Conservation (phyloP, 495 filamentous ascomycete genomes). For the Cenococcum geophilum region DNA sequence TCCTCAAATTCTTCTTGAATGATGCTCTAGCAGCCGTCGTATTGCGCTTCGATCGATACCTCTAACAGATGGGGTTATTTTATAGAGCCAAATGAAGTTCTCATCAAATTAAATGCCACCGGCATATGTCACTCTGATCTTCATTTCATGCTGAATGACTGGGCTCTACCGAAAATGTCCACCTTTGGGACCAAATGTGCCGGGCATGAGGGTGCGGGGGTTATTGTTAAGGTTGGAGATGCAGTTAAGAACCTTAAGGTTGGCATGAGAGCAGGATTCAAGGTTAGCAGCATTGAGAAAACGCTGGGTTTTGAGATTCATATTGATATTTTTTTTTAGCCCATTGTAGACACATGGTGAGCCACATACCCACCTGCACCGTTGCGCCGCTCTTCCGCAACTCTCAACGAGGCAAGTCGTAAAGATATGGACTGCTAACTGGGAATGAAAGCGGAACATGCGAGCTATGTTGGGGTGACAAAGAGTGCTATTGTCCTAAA, state of each 20-base stretch:
- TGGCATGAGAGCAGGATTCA: conserved; percentile 56
- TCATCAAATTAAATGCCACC: conserved; percentile 40
- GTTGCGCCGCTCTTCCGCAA: background rate
- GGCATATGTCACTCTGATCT: conserved; percentile 41
- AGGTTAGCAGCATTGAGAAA: background rate
- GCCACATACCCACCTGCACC: too few relatives aligned
- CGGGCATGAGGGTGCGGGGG: conserved; percentile 53
- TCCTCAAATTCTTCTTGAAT: background rate
- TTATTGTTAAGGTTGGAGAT: conserved; percentile 49
- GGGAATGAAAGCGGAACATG: conserved; percentile 42
- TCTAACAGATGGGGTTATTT: background rate
- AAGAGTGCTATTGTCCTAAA: conserved; percentile 38
- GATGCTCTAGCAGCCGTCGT: background rate
- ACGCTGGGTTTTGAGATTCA: background rate
- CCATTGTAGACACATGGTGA: conserved; percentile 46
- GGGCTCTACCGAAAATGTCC: conserved; percentile 46
- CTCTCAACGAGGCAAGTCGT: background rate
- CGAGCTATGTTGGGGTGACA: conserved; percentile 41
- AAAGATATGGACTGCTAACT: background rate
- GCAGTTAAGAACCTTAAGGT: conserved; percentile 50
- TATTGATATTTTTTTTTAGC: conserved; percentile 31
- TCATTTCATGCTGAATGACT: conserved; percentile 42
- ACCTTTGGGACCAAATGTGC: conserved; percentile 45
- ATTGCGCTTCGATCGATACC: background rate
- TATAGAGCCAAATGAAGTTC: conserved; percentile 38